These are phyloP conservation scores for Penicillium nordicum DNA, from an alignment of 2,329 filamentous ascomycete species.

Conservation along the genomic window DNA sequence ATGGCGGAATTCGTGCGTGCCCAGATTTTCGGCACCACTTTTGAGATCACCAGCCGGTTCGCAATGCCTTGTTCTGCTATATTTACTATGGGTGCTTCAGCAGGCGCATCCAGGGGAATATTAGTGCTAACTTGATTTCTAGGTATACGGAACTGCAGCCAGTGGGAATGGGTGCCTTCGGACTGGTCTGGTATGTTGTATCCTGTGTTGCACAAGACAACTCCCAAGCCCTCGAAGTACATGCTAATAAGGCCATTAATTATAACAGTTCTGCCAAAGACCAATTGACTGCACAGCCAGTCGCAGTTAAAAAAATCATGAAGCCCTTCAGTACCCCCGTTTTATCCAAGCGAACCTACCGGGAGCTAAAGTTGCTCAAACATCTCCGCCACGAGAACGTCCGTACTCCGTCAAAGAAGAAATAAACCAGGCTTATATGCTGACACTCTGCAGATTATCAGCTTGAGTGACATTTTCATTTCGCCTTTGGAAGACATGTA, in stretches of 20 bases:
- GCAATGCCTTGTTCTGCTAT: conserved; percentile 8
- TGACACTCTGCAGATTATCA: conserved; percentile 69
- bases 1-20: conserved; percentile 99
- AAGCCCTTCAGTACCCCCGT: conserved; percentile 99
- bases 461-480: conserved; percentile 98
- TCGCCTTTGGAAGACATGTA: conserved; percentile 98
- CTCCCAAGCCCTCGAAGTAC: neutral
- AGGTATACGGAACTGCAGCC: conserved; percentile 98
- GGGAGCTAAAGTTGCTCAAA: conserved; percentile 95
- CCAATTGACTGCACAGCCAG: conserved; percentile 93
- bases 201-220: conserved; percentile 6
- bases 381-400: conserved; percentile 97
- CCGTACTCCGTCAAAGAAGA: neutral
- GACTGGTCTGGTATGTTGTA: conserved; percentile 80
- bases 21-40: conserved; percentile 99
- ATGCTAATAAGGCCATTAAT: conserved; percentile 16
- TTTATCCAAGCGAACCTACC: conserved; percentile 93
- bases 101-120: neutral
- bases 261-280: conserved; percentile 82
- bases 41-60: conserved; percentile 98
- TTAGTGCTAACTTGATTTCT: conserved; percentile 14
- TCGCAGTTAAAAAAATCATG: conserved; percentile 99
- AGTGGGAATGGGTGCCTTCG: conserved; percentile 98
- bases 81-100: neutral
- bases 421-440: neutral